Conservation (phyloP, 2,329 filamentous ascomycete species). For the Cladosporium oxysporum region DNA sequence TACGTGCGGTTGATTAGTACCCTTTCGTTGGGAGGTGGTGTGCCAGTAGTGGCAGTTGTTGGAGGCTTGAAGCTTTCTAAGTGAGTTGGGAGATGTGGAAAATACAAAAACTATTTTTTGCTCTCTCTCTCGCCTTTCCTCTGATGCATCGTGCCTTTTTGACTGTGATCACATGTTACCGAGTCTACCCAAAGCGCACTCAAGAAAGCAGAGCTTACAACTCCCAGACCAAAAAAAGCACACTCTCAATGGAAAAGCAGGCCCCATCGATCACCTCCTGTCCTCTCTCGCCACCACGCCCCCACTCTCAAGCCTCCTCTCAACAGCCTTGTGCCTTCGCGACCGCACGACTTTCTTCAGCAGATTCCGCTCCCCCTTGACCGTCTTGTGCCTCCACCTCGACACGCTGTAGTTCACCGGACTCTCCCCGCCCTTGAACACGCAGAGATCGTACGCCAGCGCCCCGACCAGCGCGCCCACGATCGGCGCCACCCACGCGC, state of each 20-base stretch:
- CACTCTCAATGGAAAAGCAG: neutral
- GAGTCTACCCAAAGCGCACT: too few relatives aligned
- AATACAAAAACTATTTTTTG: neutral
- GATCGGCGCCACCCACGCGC: slow-evolving; percentile 44
- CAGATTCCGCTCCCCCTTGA: slow-evolving; percentile 26
- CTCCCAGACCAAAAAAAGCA: neutral
- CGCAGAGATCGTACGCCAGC: slow-evolving; percentile 51
- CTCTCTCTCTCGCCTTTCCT: neutral
- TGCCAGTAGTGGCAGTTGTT: neutral
- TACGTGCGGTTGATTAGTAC: neutral
- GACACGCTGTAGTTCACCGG: slow-evolving; percentile 52
- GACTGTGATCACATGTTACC: too few relatives aligned
- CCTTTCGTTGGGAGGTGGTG: too few relatives aligned
- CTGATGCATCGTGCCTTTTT: too few relatives aligned
- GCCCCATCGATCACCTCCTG: neutral
- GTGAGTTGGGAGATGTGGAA: neutral
- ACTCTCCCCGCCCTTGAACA: slow-evolving; percentile 53
- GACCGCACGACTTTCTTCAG: slow-evolving; percentile 20
- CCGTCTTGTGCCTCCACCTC: slow-evolving; percentile 28
- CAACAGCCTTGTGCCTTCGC: neutral
- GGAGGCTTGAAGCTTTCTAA: neutral
- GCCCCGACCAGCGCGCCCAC: slow-evolving; percentile 47
- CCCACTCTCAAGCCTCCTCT: slow-evolving; percentile 9
- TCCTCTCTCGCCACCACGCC: neutral
- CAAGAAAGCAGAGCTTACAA: neutral